Base-by-base conservation (phyloP, 169 alveolate species). In the Hepatocystis sp. region DNA sequence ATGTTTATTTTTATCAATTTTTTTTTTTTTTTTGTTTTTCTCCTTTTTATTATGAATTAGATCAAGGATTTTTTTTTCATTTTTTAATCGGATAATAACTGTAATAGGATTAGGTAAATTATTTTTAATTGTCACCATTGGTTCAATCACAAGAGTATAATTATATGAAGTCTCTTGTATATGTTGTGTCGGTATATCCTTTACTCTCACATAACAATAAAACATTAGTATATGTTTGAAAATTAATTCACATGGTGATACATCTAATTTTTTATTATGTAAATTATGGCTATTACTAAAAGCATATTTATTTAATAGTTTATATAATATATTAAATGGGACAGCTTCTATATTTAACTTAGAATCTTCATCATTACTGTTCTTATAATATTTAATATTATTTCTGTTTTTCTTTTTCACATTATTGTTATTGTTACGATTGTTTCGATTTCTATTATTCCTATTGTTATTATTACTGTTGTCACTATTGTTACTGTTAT, bases 101-200 rank as follows among this genome's bases (percentile, higher is more conserved):
- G 94, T 84, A 19, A 91, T 91, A 32, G 91, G 94, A 58, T 84
- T 86, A 2, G 94, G 92, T n/a, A 91, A 55, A 17, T 88, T 84
- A 40, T 91, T 91, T 39, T 84, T 85, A 55, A 91, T 67, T 15
- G 90, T 67, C 1, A 91, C 85, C 92, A 91, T 85, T 2, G 94
- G 94, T 34, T 91, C 94, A 21, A 91, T 85, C 15, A 71, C 88
- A 55, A 91, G 51, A 5, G 91, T 85, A 49, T 91, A 91, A 19
- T 85, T 88, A 65, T 85, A 81, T 11, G 94, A 90, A 0, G 91
- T 91, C 4, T 86, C 91, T 36, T 88, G 65, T 53, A 89, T 85
- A 47, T 85, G 91, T 0, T 88, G 86, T 2, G 94, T 68, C 0
- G 94, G 94, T 0, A 91, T 91, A 42, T 91, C 94, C 32, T 90